phyloP scores from a whole-genome alignment of 2,329 filamentous ascomycete species.

The Aspergillus sp. region DNA sequence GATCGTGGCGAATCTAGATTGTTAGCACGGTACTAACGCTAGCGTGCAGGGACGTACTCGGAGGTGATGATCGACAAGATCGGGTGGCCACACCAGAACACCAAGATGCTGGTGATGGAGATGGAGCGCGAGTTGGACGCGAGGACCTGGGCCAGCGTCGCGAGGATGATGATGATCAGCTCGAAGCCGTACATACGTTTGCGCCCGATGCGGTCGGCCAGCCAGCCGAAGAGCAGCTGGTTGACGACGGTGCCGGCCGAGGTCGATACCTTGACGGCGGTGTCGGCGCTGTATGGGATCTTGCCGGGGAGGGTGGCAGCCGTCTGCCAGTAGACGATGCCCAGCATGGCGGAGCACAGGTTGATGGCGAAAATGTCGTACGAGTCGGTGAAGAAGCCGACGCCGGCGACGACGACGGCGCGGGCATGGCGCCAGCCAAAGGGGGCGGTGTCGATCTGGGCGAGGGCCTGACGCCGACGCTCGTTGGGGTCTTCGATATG shows the following conservation, averaged over 20 bases:
- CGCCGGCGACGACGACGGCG: conserved; percentile 73
- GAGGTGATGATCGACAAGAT: conserved; percentile 81
- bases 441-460: conserved; percentile 76
- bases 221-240: conserved; percentile 74
- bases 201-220: conserved; percentile 75
- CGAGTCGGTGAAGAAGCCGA: conserved; percentile 86
- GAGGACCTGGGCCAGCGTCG: conserved; percentile 70
- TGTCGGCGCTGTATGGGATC: conserved; percentile 69
- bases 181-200: conserved; percentile 85
- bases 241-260: conserved; percentile 81
- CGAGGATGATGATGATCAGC: conserved; percentile 76
- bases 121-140: conserved; percentile 63
- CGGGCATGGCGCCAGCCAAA: conserved; percentile 85
- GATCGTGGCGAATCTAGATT: conserved; percentile 69
- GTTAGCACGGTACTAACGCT: background rate
- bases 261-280: conserved; percentile 81
- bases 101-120: conserved; percentile 55
- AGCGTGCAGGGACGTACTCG: conserved; percentile 50
- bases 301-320: conserved; percentile 42
- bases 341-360: conserved; percentile 71
- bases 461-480: conserved; percentile 73
- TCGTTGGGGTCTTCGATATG: conserved; percentile 67
- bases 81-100: conserved; percentile 86
- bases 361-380: conserved; percentile 81
- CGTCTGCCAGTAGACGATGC: conserved; percentile 71